phyloP scores from a whole-genome alignment of 2,329 filamentous ascomycete genomes.

The Calonectria fujianensis region DNA sequence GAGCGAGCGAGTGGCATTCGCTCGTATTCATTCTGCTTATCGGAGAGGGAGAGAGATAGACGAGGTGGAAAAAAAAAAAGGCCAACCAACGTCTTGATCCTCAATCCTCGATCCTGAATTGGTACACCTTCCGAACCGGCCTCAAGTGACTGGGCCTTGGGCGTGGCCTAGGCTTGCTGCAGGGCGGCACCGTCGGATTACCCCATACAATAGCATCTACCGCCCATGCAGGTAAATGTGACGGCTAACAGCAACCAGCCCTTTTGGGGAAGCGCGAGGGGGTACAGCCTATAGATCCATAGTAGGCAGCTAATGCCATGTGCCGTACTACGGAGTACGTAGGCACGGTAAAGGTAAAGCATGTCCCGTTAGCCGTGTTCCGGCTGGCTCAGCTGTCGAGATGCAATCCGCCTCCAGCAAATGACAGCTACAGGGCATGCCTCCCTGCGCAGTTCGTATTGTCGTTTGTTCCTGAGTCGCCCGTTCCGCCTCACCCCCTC shows the following conservation, averaged over 20 bases:
- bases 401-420: constrained; percentile 17
- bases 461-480: constrained; percentile 36
- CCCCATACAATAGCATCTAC: constrained; percentile 36
- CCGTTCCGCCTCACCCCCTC: constrained; percentile 27
- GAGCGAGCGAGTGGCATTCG: not conserved
- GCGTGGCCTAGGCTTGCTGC: not conserved
- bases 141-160: not conserved
- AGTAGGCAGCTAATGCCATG: constrained; percentile 18
- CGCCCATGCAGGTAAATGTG: constrained; percentile 30
- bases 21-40: not conserved
- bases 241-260: constrained; percentile 19
- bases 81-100: not conserved
- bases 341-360: constrained; percentile 16
- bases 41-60: not conserved
- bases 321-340: constrained; percentile 14
- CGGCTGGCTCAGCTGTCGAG: constrained; percentile 16
- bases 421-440: constrained; percentile 19
- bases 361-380: constrained; percentile 36
- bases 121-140: constrained; percentile 16
- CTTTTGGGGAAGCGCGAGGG: constrained; percentile 26
- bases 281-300: not conserved
- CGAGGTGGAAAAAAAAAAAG: not conserved
- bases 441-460: constrained; percentile 26
- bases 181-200: constrained; percentile 24
- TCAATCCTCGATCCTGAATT: constrained; percentile 2